Percentiles rank a stretch among this genome's conserved stretches.
These are phyloP conservation scores for Tetrapisispora phaffii DNA, from an alignment of 805 yeast species.

Conservation along the genomic window DNA sequence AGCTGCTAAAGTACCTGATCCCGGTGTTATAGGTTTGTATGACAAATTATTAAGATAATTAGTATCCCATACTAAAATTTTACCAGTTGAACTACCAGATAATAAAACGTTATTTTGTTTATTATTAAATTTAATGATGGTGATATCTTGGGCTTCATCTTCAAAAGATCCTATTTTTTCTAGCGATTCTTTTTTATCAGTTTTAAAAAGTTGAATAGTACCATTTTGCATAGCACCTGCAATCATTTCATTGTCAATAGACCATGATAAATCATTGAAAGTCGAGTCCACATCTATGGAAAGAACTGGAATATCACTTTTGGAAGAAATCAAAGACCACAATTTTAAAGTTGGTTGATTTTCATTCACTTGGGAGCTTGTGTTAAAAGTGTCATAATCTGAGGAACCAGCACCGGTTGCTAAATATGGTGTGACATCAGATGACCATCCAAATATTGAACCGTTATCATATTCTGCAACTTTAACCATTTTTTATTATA, in stretches of 20 bases:
- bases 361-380: neutral
- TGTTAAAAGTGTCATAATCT: neutral
- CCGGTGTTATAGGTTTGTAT: slow-evolving; percentile 46
- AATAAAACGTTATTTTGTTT: slow-evolving; percentile 62
- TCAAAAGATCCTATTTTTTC: slow-evolving; percentile 43
- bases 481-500: slow-evolving; percentile 48
- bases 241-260: slow-evolving; percentile 48
- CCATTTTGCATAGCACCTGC: slow-evolving; percentile 91
- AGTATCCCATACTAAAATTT: slow-evolving; percentile 84
- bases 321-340: slow-evolving; percentile 51
- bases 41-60: slow-evolving; percentile 33
- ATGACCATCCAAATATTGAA: slow-evolving; percentile 93
- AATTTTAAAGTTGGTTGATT: slow-evolving; percentile 57
- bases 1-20: slow-evolving; percentile 66
- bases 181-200: slow-evolving; percentile 36
- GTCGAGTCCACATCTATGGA: slow-evolving; percentile 43
- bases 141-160: slow-evolving; percentile 62
- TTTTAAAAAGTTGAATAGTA: slow-evolving; percentile 56
- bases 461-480: slow-evolving; percentile 74
- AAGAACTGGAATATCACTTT: slow-evolving; percentile 32
- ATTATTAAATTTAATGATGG: slow-evolving; percentile 68
- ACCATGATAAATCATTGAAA: slow-evolving; percentile 81
- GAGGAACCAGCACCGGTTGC: slow-evolving; percentile 70
- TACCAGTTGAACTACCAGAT: slow-evolving; percentile 76
- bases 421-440: slow-evolving; percentile 57